phyloP scores from a whole-genome alignment of 768 basidiomycete genomes.

The Vararia minispora region DNA sequence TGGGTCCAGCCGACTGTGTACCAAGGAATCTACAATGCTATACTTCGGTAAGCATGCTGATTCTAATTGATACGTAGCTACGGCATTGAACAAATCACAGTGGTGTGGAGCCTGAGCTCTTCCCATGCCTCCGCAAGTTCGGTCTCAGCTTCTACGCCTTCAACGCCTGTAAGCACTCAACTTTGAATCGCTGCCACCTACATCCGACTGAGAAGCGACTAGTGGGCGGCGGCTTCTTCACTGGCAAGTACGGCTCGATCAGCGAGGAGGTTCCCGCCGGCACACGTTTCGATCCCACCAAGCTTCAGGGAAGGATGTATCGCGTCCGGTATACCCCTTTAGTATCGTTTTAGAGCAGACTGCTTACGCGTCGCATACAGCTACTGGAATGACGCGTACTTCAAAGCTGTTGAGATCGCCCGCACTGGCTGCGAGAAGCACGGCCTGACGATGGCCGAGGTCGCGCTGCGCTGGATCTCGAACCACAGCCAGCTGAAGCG shows the following conservation, averaged over 20 bases:
- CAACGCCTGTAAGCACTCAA: constrained; percentile 33
- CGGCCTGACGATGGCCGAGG: constrained; percentile 28
- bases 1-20: constrained; percentile 39
- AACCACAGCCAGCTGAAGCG: constrained; percentile 37
- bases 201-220: not conserved
- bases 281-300: constrained; percentile 43
- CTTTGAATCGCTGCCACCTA: not conserved
- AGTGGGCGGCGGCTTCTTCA: constrained; percentile 31
- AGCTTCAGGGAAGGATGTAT: constrained; percentile 28
- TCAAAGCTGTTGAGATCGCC: constrained; percentile 35
- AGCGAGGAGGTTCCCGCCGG: constrained; percentile 35
- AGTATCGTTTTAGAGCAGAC: not conserved
- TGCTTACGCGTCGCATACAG: constrained; percentile 14
- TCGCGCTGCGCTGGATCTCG: constrained; percentile 34
- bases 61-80: not conserved
- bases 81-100: constrained; percentile 12
- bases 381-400: constrained; percentile 46
- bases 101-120: constrained; percentile 27
- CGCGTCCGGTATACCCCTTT: constrained; percentile 6
- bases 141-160: constrained; percentile 30
- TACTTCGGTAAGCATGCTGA: constrained; percentile 19
- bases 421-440: constrained; percentile 28
- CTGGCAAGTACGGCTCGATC: constrained; percentile 24
- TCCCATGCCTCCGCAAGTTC: constrained; percentile 31
- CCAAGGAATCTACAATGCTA: constrained; percentile 35